phyloP scores from a whole-genome alignment of 352 stramenopile species.

The Phytophthora tentaculata region DNA sequence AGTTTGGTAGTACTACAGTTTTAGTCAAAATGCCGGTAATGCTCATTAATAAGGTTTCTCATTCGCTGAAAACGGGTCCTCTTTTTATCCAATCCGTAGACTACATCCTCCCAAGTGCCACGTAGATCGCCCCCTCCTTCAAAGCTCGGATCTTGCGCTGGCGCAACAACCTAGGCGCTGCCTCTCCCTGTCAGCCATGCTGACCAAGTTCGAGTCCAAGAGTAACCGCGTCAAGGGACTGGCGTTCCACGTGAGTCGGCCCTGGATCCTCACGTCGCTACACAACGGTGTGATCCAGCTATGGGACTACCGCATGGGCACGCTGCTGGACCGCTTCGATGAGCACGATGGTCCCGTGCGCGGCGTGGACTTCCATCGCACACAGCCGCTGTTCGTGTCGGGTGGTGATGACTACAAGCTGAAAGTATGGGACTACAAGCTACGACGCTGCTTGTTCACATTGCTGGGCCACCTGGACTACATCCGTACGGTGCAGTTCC shows the following conservation, averaged over 20 bases:
- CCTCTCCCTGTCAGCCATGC: constrained; percentile 67
- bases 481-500: constrained; percentile 99
- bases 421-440: constrained; percentile 99
- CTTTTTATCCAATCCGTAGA: constrained; percentile 21
- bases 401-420: constrained; percentile 99
- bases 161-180: too few species aligned
- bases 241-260: constrained; percentile 97
- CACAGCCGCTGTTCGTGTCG: constrained; percentile 98
- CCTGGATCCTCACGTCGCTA: constrained; percentile 99
- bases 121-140: constrained; percentile 28
- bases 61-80: constrained; percentile 6
- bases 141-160: constrained; percentile 25
- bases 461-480: constrained; percentile 99
- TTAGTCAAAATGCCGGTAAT: too few species aligned
- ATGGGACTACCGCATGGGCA: constrained; percentile 99
- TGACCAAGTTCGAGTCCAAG: constrained; percentile 99
- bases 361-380: constrained; percentile 98
- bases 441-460: constrained; percentile 98
- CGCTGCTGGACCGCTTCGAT: constrained; percentile 99
- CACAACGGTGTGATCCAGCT: constrained; percentile 99
- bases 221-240: constrained; percentile 99
- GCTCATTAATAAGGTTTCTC: too few species aligned
- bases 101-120: constrained; percentile 12
- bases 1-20: too few species aligned
- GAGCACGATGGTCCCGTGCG: constrained; percentile 99